Conservation (phyloP, 352 stramenopile species). For the Globisporangium uncinulatum region DNA sequence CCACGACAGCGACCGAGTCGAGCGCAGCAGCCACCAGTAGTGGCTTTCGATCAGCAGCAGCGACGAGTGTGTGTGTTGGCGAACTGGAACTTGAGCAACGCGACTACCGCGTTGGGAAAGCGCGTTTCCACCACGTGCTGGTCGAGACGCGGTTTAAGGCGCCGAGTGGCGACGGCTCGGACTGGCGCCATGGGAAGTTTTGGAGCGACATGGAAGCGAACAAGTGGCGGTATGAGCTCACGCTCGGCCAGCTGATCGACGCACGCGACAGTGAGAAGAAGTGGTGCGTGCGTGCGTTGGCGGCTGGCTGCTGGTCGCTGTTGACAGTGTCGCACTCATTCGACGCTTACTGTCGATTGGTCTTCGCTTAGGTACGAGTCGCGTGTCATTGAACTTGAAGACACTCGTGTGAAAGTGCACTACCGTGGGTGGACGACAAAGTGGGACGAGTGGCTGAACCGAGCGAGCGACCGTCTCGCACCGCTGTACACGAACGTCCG, state of each 20-base stretch:
- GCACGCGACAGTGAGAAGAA: conserved; percentile 71
- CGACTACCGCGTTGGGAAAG: conserved; percentile 49
- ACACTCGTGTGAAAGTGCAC: conserved; percentile 83
- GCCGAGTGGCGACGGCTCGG: conserved; percentile 3
- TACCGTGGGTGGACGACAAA: conserved; percentile 96
- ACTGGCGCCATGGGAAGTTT: conserved; percentile 55
- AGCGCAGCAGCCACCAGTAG: conserved; percentile 1
- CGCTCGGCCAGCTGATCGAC: conserved; percentile 57
- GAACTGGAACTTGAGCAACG: conserved; percentile 50
- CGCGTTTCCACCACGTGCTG: conserved; percentile 59
- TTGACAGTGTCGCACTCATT: neutral
- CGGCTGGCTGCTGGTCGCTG: neutral
- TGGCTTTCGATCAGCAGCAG: conserved; percentile 4
- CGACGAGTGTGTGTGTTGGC: conserved; percentile 14
- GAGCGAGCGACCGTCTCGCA: conserved; percentile 83
- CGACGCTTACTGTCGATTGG: neutral
- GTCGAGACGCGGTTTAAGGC: conserved; percentile 38
- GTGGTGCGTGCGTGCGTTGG: conserved; percentile 29
- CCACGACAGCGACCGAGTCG: conserved; percentile 6
- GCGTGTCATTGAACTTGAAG: conserved; percentile 35
- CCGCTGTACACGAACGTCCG: conserved; percentile 85
- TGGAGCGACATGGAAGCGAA: conserved; percentile 58
- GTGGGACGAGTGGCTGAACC: conserved; percentile 96
- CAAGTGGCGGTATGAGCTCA: conserved; percentile 53
- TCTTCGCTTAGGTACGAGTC: conserved; percentile 48